Evolutionary conservation across 805 yeast species (phyloP).

Genomic region (Myxozyma nipponensis): DNA sequence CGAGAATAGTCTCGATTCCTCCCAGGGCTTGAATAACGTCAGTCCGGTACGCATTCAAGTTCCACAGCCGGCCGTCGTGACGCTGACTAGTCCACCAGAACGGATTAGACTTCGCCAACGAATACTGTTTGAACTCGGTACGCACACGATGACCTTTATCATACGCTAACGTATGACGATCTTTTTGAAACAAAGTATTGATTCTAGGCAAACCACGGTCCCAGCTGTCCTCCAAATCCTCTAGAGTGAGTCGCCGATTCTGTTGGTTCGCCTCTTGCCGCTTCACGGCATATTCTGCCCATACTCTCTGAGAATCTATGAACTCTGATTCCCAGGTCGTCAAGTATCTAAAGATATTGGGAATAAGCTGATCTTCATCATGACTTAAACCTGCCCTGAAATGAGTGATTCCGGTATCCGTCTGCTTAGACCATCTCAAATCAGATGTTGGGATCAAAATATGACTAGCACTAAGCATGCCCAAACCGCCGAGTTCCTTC

Average conservation of each 20-base stretch:
- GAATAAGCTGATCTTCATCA: slow-evolving; percentile 68
- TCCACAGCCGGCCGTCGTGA: slow-evolving; percentile 97
- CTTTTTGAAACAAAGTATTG: slow-evolving; percentile 90
- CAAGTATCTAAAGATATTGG: slow-evolving; percentile 88
- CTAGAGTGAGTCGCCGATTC: slow-evolving; percentile 81
- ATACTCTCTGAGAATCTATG: slow-evolving; percentile 87
- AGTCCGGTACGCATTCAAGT: slow-evolving; percentile 82
- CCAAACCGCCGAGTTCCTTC: slow-evolving; percentile 93
- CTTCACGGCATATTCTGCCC: slow-evolving; percentile 95
- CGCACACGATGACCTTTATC: slow-evolving; percentile 91
- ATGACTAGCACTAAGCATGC: slow-evolving; percentile 97
- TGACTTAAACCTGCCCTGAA: slow-evolving; percentile 92
- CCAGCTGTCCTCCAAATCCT: slow-evolving; percentile 93
- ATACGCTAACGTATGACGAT: slow-evolving; percentile 87
- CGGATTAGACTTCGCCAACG: slow-evolving; percentile 71
- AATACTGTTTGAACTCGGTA: slow-evolving; percentile 69
- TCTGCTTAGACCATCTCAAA: slow-evolving; percentile 83
- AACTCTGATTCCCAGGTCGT: slow-evolving; percentile 97
- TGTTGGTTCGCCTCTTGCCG: slow-evolving; percentile 82
- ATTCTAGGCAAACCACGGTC: slow-evolving; percentile 96
- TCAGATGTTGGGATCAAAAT: slow-evolving; percentile 92
- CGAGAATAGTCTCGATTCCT: slow-evolving; percentile 92
- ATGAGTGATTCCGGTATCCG: slow-evolving; percentile 91
- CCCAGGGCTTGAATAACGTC: slow-evolving; percentile 97
- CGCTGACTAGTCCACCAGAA: slow-evolving; percentile 95